Evolutionary conservation across 192 early-diverging fungal species (phyloP), one percentile per base, ranked within the genome.

Genomic region (Lunasporangiospora selenospora): DNA sequence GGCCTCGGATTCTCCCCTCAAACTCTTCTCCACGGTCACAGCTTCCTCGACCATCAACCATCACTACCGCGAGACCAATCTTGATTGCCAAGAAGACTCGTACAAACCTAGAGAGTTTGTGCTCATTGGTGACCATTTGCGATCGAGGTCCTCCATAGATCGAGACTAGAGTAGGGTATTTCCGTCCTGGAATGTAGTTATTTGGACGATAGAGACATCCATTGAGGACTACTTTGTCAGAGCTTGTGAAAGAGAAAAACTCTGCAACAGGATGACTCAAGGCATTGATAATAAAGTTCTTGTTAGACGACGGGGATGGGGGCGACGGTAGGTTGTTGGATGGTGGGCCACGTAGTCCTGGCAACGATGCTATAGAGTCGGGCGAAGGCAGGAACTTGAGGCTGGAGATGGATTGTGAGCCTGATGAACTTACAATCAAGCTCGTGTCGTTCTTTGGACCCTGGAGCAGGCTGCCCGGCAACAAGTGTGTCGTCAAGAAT

Each of bases 81-180:
- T 78, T 53, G 3, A 76, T 66, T 8, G 86, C 80, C 77, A 92
- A 65, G 2, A 88, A 80, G 23, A 84, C 65, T 6, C 90, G 78
- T 16, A 82, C 50, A 21, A 86, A 70, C 30, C 87, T 84, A 11
- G 89, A 85, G 41, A 81, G 80, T 33, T 88, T 85, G 58, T 81
- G 90, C 18, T 89, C 90, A 44, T 90, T 92, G 4, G 83, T 88
- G 10, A 91, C 88, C 60, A 89, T 64, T 58, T 90, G 89, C 38
- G 85, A 85, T 57, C 88, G 79, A 8, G 90, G 90, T 4, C 90
- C 90, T 15, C 90, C 90, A 48, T 92, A 92, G 13, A 90, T 81
- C 24, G 81, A 77, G 29, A 90, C 71, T 12, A 92, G 38, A 0
- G 83, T 88, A 13, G 89, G 89, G 53, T 88, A 86, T 43, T 73